These are phyloP conservation scores for Coemansia biformis DNA, from an alignment of 192 early-diverging fungal species.

Conservation along the genomic window DNA sequence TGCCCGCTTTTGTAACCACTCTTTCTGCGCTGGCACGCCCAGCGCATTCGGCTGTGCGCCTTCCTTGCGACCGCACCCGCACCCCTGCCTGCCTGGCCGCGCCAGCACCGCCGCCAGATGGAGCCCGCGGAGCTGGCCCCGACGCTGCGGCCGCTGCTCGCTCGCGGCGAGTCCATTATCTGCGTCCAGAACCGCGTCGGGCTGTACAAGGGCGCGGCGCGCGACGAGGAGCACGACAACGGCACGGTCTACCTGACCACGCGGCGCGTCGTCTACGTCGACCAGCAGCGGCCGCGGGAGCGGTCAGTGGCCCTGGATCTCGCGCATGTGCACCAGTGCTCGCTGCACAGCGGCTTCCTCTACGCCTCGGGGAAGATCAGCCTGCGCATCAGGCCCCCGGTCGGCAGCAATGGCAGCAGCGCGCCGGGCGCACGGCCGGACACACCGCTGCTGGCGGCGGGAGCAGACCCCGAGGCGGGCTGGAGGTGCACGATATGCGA, in stretches of 20 bases:
- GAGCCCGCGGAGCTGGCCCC: conserved; percentile 40
- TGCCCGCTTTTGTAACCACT: no score
- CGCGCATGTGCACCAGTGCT: conserved; percentile 33
- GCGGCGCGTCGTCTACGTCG: conserved; percentile 76
- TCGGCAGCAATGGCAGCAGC: conserved; percentile 1
- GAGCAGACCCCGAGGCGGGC: not conserved
- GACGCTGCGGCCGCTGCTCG: conserved; percentile 43
- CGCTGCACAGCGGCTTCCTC: conserved; percentile 42
- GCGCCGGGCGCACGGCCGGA: no score
- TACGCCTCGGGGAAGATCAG: conserved; percentile 39
- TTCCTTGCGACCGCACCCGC: no score
- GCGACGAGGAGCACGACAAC: conserved; percentile 59
- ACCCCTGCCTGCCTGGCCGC: no score
- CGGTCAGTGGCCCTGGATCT: conserved; percentile 57
- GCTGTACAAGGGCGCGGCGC: conserved; percentile 33
- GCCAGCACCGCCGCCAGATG: no score
- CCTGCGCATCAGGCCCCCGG: conserved; percentile 10
- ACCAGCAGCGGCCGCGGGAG: conserved; percentile 52
- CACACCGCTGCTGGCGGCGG: no score
- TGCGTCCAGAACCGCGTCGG: conserved; percentile 46
- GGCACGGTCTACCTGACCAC: conserved; percentile 72
- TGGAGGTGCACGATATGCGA: conserved; percentile 49
- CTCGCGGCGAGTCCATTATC: conserved; percentile 36
- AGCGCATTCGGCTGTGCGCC: no score
- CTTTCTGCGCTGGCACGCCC: no score